Base-by-base conservation (phyloP, 2,329 filamentous ascomycete genomes). In the Talaromyces sp. region DNA sequence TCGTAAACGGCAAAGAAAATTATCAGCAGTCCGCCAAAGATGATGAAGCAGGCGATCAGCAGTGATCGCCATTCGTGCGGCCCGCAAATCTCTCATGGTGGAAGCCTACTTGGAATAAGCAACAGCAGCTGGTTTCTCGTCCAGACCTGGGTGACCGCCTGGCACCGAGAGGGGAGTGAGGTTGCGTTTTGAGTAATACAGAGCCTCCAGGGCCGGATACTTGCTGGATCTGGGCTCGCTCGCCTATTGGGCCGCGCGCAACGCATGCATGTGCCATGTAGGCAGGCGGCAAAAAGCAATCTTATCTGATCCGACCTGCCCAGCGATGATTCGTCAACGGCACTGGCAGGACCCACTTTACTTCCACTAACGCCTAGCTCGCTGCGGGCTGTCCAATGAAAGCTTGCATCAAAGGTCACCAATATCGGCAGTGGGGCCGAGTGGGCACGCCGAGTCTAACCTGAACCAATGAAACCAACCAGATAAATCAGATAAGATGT, bases 1-100 rank as follows among this genome's bases (percentile, higher is more conserved):
- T 88, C 85, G 72, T 79, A 85, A 0, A 83, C 24, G 11, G 68
- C 78, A 61, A 88, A 88, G 12, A 69, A 68, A 6, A 83, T 68
- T 1, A 88, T 69, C 9, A 83, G 76, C 0, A 83, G 61, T 12
- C 78, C 69, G 0, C 87, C 86, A 35, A 87, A 67, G 7, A 86
- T 76, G 11, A 78, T 67, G 68, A 85, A 77, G 59, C 70, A 72
- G 59, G 84, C 79, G 62, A 84, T 77, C 41, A 78, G 62, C 8
- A 77, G 71, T 4, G 78, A 77, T 12, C 67, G 64, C 78, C 77
- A 83, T 10, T 70, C 67, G 10, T 74, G 62, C 4, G 68, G 58
- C 1, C 12, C 6, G 14, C 17, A 5, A 38, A 6, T n/a, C 17
- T n/a, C 2, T 32, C 12, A 7, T 1, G 12, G 31, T 10, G 21